phyloP scores from a whole-genome alignment of 352 stramenopile species.

The Phytophthora pini region DNA sequence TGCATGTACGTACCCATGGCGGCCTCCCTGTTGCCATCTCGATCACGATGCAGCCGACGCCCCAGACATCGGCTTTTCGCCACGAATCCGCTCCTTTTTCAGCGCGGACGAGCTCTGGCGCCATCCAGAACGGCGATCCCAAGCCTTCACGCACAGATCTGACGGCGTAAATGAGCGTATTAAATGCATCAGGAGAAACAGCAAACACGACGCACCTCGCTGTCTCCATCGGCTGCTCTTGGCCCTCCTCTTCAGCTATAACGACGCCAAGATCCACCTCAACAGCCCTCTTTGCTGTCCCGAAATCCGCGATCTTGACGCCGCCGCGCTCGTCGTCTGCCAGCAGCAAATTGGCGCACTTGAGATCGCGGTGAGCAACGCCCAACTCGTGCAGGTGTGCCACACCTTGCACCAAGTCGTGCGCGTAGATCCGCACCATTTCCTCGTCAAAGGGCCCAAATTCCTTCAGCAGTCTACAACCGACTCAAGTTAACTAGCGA shows the following conservation, averaged over 20 bases:
- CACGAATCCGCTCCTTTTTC: constrained; percentile 73
- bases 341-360: constrained; percentile 88
- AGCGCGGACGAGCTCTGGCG: constrained; percentile 93
- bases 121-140: constrained; percentile 96
- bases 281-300: constrained; percentile 59
- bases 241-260: constrained; percentile 12
- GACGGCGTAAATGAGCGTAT: not conserved
- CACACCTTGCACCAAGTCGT: constrained; percentile 68
- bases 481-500: not conserved
- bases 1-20: constrained; percentile 67
- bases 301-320: constrained; percentile 92
- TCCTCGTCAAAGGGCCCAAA: constrained; percentile 78
- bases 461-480: constrained; percentile 73
- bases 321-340: constrained; percentile 49
- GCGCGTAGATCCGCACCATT: constrained; percentile 61
- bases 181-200: not conserved
- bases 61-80: constrained; percentile 93
- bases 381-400: constrained; percentile 72
- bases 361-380: constrained; percentile 89
- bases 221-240: constrained; percentile 23
- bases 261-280: not conserved
- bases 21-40: constrained; percentile 90
- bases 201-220: constrained; percentile 20
- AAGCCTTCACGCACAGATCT: constrained; percentile 76
- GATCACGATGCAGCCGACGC: constrained; percentile 88